Percentiles rank a stretch among this genome's conserved stretches.
These are phyloP conservation scores for Kwoniella bestiolae DNA, from an alignment of 768 basidiomycete species.

Conservation along the genomic window DNA sequence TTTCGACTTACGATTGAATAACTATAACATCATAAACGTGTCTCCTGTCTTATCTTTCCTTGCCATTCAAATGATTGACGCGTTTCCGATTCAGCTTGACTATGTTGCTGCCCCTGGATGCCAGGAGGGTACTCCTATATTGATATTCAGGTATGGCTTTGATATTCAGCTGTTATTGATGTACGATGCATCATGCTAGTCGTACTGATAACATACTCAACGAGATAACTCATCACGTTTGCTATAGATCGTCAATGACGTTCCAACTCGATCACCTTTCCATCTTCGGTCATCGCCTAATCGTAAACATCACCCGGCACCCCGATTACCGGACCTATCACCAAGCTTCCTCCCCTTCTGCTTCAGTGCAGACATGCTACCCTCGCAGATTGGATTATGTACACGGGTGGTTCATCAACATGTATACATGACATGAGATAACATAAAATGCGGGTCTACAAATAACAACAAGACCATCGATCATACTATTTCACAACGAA, in stretches of 20 bases:
- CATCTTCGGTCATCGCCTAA: not conserved
- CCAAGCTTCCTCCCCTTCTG: not conserved
- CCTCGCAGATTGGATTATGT: too few species aligned
- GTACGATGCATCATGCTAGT: not conserved
- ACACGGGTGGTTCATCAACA: too few species aligned
- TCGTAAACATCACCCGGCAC: too few species aligned
- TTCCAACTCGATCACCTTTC: not conserved
- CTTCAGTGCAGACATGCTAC: too few species aligned
- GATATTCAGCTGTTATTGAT: not conserved
- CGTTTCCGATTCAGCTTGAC: not conserved
- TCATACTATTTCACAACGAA: not conserved
- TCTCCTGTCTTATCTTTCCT: not conserved
- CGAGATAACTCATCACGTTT: too few species aligned
- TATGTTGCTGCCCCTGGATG: too few species aligned
- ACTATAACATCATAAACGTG: not conserved
- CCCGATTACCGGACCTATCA: not conserved
- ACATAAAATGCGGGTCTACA: constrained; percentile 2
- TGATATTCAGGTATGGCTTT: not conserved
- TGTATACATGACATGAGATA: not conserved
- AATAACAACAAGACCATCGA: constrained; percentile 10
- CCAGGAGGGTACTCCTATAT: too few species aligned
- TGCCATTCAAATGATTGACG: not conserved
- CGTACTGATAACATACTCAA: not conserved
- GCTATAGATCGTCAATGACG: not conserved
- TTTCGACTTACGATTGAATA: not conserved